Evolutionary conservation across 148 eudicot species (phyloP), one percentile per base, ranked within the genome.

Genomic region (Mesembryanthemum crystallinum): DNA sequence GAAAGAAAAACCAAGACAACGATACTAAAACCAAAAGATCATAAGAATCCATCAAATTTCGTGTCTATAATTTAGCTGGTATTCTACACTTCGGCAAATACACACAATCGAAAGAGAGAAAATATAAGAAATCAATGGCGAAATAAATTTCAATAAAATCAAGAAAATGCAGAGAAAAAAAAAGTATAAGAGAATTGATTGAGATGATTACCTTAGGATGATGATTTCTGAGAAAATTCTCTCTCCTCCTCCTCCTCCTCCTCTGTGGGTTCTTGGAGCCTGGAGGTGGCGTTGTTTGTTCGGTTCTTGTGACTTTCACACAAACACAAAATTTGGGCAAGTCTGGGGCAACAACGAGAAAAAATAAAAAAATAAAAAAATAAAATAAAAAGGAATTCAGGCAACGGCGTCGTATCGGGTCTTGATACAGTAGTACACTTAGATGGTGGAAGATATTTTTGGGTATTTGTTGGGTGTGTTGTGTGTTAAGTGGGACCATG

Each of bases 141-240:
- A 62, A 49, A 20, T 42, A 64, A 20, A n/a, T 8, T 47, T 29
- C 52, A 58, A 21, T 63, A n/a, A 29, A 74, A 74, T 28, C 59
- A 8, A 42, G 27, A 30, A 74, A 64, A 49, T 65, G 17, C 25
- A 37, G 33, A 1, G 25, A 75, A 10, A 1, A 1, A 18, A 75
- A 10, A 1, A 51, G 7, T 6, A 30, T 3, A 2, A 32, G 9
- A 33, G 0, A 64, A 47, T 4, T 4, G 18, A 73, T 59, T 28
- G 1, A 27, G 39, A 21, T 25, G 9, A 1, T n/a, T 75, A 75
- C 78, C 78, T 75, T 67, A 24, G 27, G 32, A 37, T 66, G 65
- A 55, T 33, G 33, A 66, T 24, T 65, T 62, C 8, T 24, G 35
- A 12, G 8, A 49, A 35, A 75, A 0, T 69, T 49, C 58, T 25